Conservation (phyloP, 2,329 filamentous ascomycete genomes). For the Paecilomyces fulvus region DNA sequence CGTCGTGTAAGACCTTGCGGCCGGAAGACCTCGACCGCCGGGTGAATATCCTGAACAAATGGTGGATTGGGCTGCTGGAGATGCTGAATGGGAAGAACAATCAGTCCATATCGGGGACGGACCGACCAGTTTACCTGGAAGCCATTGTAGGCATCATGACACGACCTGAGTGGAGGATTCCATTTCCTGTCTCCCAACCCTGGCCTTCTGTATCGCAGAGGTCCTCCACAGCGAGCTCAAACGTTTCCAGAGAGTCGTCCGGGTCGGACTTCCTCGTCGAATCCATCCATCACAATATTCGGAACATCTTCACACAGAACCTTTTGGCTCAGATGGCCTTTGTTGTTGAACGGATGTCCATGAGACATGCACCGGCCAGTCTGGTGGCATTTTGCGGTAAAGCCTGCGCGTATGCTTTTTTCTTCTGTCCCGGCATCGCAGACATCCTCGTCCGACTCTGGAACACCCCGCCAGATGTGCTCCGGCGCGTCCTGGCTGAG, state of each 20-base stretch:
- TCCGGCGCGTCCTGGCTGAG: conserved; percentile 64
- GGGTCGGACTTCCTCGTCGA: conserved; percentile 61
- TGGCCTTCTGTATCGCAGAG: conserved; percentile 24
- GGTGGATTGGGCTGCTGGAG: conserved; percentile 79
- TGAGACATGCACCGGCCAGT: conserved; percentile 61
- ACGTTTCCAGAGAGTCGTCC: conserved; percentile 52
- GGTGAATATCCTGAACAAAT: conserved; percentile 73
- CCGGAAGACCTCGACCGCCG: conserved; percentile 77
- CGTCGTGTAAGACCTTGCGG: conserved; percentile 57
- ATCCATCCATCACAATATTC: conserved; percentile 79
- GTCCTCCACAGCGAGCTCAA: conserved; percentile 37
- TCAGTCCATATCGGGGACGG: conserved; percentile 73
- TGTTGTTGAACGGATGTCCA: conserved; percentile 81
- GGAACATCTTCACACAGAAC: conserved; percentile 77
- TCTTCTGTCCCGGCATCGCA: conserved; percentile 79
- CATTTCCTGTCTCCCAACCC: conserved; percentile 53
- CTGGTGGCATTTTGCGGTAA: conserved; percentile 82
- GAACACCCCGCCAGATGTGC: conserved; percentile 59
- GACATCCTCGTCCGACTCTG: conserved; percentile 77
- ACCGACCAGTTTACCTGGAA: conserved; percentile 72
- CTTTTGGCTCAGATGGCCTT: conserved; percentile 75
- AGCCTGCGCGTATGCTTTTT: conserved; percentile 85
- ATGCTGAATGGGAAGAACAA: conserved; percentile 68
- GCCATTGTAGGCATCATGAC: conserved; percentile 75
- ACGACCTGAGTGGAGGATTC: conserved; percentile 75